Percentiles rank a stretch among this genome's conserved stretches.
phyloP scores from a whole-genome alignment of 805 yeast species.

The Clavispora phyllophila region DNA sequence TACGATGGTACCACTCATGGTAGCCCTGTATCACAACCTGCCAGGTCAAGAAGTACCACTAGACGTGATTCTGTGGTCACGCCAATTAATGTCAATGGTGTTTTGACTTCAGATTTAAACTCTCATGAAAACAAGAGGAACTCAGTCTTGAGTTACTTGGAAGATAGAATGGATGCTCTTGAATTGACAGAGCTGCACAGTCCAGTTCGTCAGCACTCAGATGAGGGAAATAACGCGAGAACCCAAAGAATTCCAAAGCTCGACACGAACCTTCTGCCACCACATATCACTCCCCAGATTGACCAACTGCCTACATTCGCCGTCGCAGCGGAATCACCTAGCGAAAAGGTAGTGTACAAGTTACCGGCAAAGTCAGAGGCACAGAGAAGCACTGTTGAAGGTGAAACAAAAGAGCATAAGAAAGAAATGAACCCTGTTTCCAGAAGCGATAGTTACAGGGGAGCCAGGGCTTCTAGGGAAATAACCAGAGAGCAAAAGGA shows the following conservation, averaged over 20 bases:
- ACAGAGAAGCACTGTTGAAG: conserved; percentile 34
- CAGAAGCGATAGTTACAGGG: conserved; percentile 9
- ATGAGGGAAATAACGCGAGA: not conserved
- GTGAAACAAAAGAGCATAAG: not conserved
- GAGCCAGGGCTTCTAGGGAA: conserved; percentile 13
- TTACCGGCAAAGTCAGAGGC: conserved; percentile 24
- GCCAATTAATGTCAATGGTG: conserved; percentile 41
- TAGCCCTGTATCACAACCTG: conserved; percentile 12
- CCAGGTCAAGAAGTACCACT: conserved; percentile 5
- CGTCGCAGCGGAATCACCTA: conserved; percentile 13
- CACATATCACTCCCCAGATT: conserved; percentile 25
- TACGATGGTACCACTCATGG: conserved; percentile 10
- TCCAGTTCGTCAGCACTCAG: conserved; percentile 14
- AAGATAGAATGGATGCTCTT: conserved; percentile 39
- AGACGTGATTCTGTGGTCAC: conserved; percentile 35
- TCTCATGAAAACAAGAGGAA: conserved; percentile 31
- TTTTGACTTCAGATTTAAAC: conserved; percentile 23
- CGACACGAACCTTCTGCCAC: conserved; percentile 9
- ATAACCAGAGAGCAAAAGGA: conserved; percentile 16
- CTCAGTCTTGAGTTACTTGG: conserved; percentile 39
- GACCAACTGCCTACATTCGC: conserved; percentile 29
- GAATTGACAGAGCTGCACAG: conserved; percentile 31
- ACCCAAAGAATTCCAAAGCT: conserved; percentile 13
- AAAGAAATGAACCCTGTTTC: not conserved
- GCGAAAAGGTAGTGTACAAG: not conserved